phyloP scores from a whole-genome alignment of 2,329 filamentous ascomycete species.

The Botryotinia globosa region DNA sequence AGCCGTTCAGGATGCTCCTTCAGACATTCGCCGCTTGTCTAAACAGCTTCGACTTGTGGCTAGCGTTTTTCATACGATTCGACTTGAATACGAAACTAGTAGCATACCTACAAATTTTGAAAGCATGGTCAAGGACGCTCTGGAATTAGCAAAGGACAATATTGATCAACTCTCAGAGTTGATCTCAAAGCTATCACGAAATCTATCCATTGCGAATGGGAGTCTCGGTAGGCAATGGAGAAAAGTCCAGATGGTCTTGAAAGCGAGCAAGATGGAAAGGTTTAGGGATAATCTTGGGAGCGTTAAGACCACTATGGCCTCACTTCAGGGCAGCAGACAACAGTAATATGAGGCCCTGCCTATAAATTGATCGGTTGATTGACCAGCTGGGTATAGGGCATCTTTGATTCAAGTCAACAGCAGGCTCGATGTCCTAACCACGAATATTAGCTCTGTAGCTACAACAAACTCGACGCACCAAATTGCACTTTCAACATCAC shows the following conservation, averaged over 20 bases:
- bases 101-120: background rate
- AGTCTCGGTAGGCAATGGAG: slow-evolving; percentile 18
- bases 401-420: background rate
- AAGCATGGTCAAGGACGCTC: background rate
- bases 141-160: slow-evolving; percentile 18
- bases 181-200: slow-evolving; percentile 2
- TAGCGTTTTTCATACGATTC: slow-evolving; percentile 14
- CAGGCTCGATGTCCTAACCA: background rate
- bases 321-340: slow-evolving; percentile 14
- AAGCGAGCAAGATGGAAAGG: slow-evolving; percentile 21
- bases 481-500: background rate
- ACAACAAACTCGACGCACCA: background rate
- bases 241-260: slow-evolving; percentile 15
- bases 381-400: background rate
- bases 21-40: slow-evolving; percentile 22
- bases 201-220: background rate
- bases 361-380: background rate
- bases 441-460: background rate
- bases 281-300: slow-evolving; percentile 15
- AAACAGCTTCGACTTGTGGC: slow-evolving; percentile 19
- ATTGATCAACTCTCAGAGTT: slow-evolving; percentile 17
- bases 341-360: background rate
- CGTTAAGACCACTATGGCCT: slow-evolving; percentile 14
- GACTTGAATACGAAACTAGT: slow-evolving; percentile 1
- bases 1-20: slow-evolving; percentile 23